phyloP scores from a whole-genome alignment of 2,329 filamentous ascomycete genomes.

The Cladophialophora immunda region DNA sequence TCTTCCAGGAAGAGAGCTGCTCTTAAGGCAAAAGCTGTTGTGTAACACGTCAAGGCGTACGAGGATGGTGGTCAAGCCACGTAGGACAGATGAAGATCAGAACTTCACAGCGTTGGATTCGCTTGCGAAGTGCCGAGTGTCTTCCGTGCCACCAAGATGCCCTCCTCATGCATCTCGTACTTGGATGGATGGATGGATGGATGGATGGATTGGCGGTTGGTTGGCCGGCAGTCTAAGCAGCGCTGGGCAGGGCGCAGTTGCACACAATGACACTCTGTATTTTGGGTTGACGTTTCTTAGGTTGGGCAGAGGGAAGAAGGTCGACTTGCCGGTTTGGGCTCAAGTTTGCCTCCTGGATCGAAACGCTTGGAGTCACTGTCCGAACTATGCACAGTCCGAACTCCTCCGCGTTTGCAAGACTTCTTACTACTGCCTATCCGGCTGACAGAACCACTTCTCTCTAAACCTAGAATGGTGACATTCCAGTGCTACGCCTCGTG shows the following conservation, averaged over 20 bases:
- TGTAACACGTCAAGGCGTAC: slow-evolving; percentile 6
- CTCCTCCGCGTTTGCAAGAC: background rate
- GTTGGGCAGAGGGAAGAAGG: background rate
- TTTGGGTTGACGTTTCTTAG: slow-evolving; percentile 3
- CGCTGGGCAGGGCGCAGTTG: background rate
- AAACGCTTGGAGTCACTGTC: background rate
- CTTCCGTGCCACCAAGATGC: background rate
- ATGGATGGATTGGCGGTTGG: background rate
- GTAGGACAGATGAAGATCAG: slow-evolving; percentile 23
- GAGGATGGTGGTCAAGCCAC: slow-evolving; percentile 18
- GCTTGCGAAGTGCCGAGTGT: background rate
- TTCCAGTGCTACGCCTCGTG: background rate
- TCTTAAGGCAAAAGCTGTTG: slow-evolving; percentile 8
- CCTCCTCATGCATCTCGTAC: background rate
- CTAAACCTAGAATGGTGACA: slow-evolving; percentile 1
- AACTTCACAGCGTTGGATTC: background rate
- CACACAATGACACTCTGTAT: background rate
- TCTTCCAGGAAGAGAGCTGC: slow-evolving; percentile 7
- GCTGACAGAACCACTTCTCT: background rate
- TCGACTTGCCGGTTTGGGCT: background rate
- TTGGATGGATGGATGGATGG: slow-evolving; percentile 1
- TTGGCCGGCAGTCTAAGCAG: background rate
- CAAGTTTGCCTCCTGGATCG: background rate
- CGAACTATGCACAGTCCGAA: background rate
- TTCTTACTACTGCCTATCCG: background rate